A percentile compares a stretch with the other conserved stretches of the same genome.
These are phyloP conservation scores for Psilocybe cubensis DNA, from an alignment of 768 basidiomycete genomes.

Conservation along the genomic window DNA sequence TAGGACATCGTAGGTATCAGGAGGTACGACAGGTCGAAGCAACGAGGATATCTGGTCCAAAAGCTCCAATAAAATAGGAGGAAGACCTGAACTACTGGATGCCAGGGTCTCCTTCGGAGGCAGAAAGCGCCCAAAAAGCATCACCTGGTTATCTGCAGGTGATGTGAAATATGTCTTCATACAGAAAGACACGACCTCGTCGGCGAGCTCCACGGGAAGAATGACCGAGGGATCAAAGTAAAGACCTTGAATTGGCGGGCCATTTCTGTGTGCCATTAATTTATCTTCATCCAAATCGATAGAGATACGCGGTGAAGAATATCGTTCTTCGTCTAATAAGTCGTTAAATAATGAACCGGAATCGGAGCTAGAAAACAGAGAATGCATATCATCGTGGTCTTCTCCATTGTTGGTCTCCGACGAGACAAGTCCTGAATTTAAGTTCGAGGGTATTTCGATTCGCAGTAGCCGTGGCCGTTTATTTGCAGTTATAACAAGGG, in stretches of 20 bases:
- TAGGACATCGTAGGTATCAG: slow-evolving; percentile 53
- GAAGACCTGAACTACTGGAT: slow-evolving; percentile 46
- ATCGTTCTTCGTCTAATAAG: slow-evolving; percentile 1
- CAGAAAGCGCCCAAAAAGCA: slow-evolving; percentile 74
- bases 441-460: slow-evolving; percentile 19
- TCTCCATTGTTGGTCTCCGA: not conserved
- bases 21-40: slow-evolving; percentile 54
- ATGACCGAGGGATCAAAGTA: slow-evolving; percentile 57
- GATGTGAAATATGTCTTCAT: slow-evolving; percentile 57
- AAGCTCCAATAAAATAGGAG: slow-evolving; percentile 55
- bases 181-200: slow-evolving; percentile 53
- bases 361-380: slow-evolving; percentile 21
- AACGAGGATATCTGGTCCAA: slow-evolving; percentile 52
- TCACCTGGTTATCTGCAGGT: slow-evolving; percentile 71
- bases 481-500: not conserved
- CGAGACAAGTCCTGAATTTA: slow-evolving; percentile 8
- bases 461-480: slow-evolving; percentile 17
- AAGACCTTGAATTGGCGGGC: slow-evolving; percentile 67
- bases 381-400: slow-evolving; percentile 5
- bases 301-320: not conserved
- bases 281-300: not conserved
- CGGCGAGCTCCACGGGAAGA: slow-evolving; percentile 55
- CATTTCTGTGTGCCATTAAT: slow-evolving; percentile 34
- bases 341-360: slow-evolving; percentile 19
- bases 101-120: slow-evolving; percentile 10